Evolutionary conservation across 306 rosid genomes (phyloP).

Genomic region (Dryas drummondii): DNA sequence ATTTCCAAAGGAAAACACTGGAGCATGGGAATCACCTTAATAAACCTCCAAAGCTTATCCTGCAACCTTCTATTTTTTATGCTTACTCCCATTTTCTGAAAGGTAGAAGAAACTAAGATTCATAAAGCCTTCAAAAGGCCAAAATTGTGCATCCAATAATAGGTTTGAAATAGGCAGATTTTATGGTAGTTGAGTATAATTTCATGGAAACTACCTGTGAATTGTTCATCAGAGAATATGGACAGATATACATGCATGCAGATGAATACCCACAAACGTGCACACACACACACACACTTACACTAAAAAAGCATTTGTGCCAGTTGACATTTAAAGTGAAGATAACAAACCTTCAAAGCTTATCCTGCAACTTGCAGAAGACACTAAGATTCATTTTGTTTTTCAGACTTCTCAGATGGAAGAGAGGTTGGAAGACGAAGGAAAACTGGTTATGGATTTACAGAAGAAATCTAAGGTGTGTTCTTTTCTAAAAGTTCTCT

Average conservation of each 20-base stretch:
- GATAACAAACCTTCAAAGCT: background rate
- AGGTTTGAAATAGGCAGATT: conserved; percentile 7
- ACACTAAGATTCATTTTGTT: conserved; percentile 27
- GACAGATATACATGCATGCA: background rate
- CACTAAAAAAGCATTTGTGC: conserved; percentile 10
- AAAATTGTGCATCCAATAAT: conserved; percentile 10
- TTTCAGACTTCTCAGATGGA: conserved; percentile 61
- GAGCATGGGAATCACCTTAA: too few species aligned
- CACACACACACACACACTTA: background rate
- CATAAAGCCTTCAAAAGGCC: background rate
- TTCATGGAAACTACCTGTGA: background rate
- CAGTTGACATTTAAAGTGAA: background rate
- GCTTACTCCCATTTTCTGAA: background rate
- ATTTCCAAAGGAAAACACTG: too few species aligned
- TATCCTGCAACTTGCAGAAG: conserved; percentile 11
- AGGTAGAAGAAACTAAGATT: background rate
- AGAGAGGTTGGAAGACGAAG: conserved; percentile 46
- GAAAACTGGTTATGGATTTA: conserved; percentile 43
- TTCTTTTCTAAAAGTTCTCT: conserved; percentile 14
- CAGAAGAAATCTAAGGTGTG: conserved; percentile 70
- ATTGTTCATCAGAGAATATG: background rate
- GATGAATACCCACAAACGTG: background rate
- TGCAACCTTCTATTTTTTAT: background rate
- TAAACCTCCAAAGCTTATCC: background rate
- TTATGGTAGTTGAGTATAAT: background rate